Base-by-base conservation (phyloP, 208 protist genomes). In the Crithidia bombi region DNA sequence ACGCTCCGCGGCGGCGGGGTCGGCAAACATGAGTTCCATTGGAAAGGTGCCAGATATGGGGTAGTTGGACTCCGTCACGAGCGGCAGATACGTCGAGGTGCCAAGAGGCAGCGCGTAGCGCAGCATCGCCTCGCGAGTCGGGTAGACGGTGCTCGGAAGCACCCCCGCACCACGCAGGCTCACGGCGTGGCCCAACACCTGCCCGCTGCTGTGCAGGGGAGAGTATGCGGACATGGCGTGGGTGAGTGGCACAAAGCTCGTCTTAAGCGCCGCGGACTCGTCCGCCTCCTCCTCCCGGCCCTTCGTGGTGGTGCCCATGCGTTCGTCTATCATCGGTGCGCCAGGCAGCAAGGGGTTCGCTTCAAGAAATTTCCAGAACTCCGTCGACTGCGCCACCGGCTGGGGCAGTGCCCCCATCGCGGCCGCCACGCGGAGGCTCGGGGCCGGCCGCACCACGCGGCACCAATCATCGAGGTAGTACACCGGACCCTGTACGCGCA, bases 381-480 rank as follows among this genome's bases (percentile, higher is more conserved):
- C 89, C 3, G 43, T 46, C 19, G 62, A 62, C 39, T 56, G 51
- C 6, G 58, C 76, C 6, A 65, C 70, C 36, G 63, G 77, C 51
- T 89, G 61, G 17, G 90, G 90, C n/a, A 95, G 66, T 12, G 87
- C 71, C 0, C 81, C 81, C 57, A 89, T 73, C 36, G 83, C 73
- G 5, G 87, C 72, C 0, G 90, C 74, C 21, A 95, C 81, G 28
- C 87, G 86, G 65, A 93, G 26, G 38, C 73, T 81, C 28, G 78
- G 62, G 12, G 61, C 73, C n/a, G 87, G 87, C 0, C 86, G 87
- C 28, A 95, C 75, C 3, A 85, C 79, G 25, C 72, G 68, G 28
- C 75, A 73, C 87, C 86, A 95, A 67, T 95, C 84, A n/a, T 69
- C 66, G 62, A 95, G 47, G 67, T 89, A 82, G 65, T 83, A 95